phyloP scores from a whole-genome alignment of 148 eudicot species.

The Amaranthus palmeri region DNA sequence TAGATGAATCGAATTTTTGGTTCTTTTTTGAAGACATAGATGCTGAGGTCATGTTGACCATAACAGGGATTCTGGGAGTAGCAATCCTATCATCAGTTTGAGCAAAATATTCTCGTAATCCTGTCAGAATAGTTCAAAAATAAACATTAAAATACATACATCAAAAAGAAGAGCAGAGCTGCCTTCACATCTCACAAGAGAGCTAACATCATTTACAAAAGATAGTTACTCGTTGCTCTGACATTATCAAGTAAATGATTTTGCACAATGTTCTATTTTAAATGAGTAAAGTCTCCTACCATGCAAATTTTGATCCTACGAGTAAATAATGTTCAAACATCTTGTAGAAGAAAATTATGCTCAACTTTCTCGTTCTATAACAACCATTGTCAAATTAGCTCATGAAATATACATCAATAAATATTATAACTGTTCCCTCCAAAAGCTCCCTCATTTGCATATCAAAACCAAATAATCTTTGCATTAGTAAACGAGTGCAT shows the following conservation, averaged over 20 bases:
- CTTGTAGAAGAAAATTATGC: not conserved
- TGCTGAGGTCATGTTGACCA: constrained; percentile 92
- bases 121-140: constrained; percentile 34
- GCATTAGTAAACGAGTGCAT: too few species aligned
- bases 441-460: too few species aligned
- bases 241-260: not conserved
- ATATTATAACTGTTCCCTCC: too few species aligned
- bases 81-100: constrained; percentile 84
- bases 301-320: not conserved
- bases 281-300: not conserved
- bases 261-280: not conserved
- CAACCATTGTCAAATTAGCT: not conserved
- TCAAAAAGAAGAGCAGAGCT: not conserved
- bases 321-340: too few species aligned
- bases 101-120: constrained; percentile 85
- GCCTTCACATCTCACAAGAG: not conserved
- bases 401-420: not conserved
- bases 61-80: constrained; percentile 93
- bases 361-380: not conserved
- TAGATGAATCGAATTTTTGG: constrained; percentile 46
- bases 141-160: not conserved
- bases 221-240: not conserved
- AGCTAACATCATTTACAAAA: not conserved
- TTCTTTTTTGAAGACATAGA: constrained; percentile 60
- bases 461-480: too few species aligned